These are phyloP conservation scores for Petunia hybrid DNA, from an alignment of 305 asterid species.

Conservation along the genomic window DNA sequence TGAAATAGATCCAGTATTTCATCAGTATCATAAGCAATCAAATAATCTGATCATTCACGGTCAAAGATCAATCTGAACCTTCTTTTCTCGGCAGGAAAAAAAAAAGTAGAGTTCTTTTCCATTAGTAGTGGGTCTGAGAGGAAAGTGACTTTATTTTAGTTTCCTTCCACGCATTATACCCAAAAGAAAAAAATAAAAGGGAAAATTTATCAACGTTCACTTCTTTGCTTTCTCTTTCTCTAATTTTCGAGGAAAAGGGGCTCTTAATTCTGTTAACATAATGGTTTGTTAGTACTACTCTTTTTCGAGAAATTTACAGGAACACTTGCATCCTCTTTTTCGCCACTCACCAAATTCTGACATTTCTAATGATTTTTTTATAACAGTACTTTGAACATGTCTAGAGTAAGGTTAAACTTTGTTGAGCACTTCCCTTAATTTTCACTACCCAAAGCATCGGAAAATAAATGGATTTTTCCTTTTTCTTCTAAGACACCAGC, in stretches of 20 bases:
- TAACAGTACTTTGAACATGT: no score
- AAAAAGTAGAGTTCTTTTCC: no score
- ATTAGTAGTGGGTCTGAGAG: conserved; percentile 60
- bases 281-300: background rate
- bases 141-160: background rate
- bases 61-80: no score
- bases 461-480: no score
- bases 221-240: background rate
- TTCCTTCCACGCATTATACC: conserved; percentile 50
- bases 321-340: background rate
- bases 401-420: no score
- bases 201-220: background rate
- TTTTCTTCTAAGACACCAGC: no score
- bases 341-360: no score
- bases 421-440: no score
- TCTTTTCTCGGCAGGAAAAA: no score
- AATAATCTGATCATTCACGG: no score
- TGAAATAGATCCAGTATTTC: background rate
- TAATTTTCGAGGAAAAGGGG: background rate
- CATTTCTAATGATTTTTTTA: no score
- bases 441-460: no score
- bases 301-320: background rate
- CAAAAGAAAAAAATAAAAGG: conserved; percentile 65
- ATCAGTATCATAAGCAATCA: background rate
- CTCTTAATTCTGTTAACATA: background rate